phyloP scores from a whole-genome alignment of 2,329 filamentous ascomycete genomes.

The Dactylonectria estremocensis region DNA sequence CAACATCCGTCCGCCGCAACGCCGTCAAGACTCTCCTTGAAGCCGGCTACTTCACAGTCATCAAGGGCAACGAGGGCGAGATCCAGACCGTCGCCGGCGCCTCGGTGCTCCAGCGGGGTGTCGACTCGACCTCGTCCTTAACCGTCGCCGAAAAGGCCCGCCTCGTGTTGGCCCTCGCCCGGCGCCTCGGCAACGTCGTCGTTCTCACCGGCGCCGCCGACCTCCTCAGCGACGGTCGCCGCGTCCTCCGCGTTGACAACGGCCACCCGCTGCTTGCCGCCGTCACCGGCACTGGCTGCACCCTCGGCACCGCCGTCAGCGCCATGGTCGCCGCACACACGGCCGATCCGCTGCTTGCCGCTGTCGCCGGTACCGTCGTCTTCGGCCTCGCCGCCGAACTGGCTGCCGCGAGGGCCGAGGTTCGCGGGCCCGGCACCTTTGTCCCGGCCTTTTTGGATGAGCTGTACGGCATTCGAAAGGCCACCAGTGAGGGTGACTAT shows the following conservation, averaged over 20 bases:
- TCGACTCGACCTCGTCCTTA: conserved; percentile 80
- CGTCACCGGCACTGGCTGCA: conserved; percentile 88
- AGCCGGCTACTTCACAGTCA: conserved; percentile 84
- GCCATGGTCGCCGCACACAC: conserved; percentile 77
- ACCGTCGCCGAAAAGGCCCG: conserved; percentile 67
- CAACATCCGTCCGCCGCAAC: conserved; percentile 79
- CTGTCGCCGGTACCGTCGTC: conserved; percentile 80
- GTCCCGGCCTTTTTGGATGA: conserved; percentile 88
- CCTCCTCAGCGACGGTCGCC: conserved; percentile 80
- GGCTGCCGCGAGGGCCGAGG: conserved; percentile 74
- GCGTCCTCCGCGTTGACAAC: conserved; percentile 79
- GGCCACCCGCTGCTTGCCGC: conserved; percentile 80
- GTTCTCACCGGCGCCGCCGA: conserved; percentile 88
- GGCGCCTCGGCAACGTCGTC: conserved; percentile 79
- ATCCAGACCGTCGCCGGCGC: conserved; percentile 80
- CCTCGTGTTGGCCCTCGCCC: conserved; percentile 78
- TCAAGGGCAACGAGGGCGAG: conserved; percentile 96
- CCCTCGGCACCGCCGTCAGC: conserved; percentile 85
- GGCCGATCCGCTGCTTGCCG: conserved; percentile 79
- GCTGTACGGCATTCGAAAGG: conserved; percentile 66
- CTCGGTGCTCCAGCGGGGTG: conserved; percentile 77
- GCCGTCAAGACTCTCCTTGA: conserved; percentile 81
- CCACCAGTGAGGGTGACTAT: conserved; percentile 63
- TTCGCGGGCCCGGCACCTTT: conserved; percentile 88
- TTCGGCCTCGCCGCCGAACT: conserved; percentile 83